phyloP scores from a whole-genome alignment of 1,139 yeast genomes.

The Kazachstania sp. region DNA sequence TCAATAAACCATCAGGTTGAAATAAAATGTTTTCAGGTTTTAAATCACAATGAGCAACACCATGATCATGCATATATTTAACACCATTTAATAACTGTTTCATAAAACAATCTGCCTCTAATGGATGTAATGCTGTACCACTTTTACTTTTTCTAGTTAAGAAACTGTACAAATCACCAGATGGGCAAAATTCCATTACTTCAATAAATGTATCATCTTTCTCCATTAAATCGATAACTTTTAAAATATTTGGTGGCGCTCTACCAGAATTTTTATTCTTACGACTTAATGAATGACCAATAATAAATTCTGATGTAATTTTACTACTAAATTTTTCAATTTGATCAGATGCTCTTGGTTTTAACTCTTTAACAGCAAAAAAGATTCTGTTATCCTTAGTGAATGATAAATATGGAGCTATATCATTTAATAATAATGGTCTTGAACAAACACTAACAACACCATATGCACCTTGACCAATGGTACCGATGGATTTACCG shows the following conservation, averaged over 20 bases:
- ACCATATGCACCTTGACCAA: slow-evolving; percentile 68
- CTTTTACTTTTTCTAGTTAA: slow-evolving; percentile 29
- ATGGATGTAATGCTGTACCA: slow-evolving; percentile 38
- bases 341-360: slow-evolving; percentile 41
- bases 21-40: slow-evolving; percentile 59
- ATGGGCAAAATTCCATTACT: slow-evolving; percentile 70
- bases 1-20: slow-evolving; percentile 43
- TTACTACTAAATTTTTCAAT: slow-evolving; percentile 55
- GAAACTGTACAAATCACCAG: slow-evolving; percentile 58
- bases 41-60: slow-evolving; percentile 69
- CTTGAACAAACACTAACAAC: slow-evolving; percentile 49
- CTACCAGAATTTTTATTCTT: slow-evolving; percentile 16
- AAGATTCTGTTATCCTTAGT: slow-evolving; percentile 29
- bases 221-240: slow-evolving; percentile 60
- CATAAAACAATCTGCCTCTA: slow-evolving; percentile 62
- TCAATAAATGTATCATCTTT: slow-evolving; percentile 54
- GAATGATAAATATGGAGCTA: slow-evolving; percentile 19
- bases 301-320: slow-evolving; percentile 68
- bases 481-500: slow-evolving; percentile 52
- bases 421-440: slow-evolving; percentile 30
- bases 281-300: slow-evolving; percentile 57
- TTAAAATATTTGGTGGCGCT: slow-evolving; percentile 51
- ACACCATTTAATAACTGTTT: slow-evolving; percentile 61
- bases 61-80: slow-evolving; percentile 60
- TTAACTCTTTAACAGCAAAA: slow-evolving; percentile 69